Evolutionary conservation across 2,329 filamentous ascomycete genomes (phyloP).

Genomic region (Ophiostoma australiae): DNA sequence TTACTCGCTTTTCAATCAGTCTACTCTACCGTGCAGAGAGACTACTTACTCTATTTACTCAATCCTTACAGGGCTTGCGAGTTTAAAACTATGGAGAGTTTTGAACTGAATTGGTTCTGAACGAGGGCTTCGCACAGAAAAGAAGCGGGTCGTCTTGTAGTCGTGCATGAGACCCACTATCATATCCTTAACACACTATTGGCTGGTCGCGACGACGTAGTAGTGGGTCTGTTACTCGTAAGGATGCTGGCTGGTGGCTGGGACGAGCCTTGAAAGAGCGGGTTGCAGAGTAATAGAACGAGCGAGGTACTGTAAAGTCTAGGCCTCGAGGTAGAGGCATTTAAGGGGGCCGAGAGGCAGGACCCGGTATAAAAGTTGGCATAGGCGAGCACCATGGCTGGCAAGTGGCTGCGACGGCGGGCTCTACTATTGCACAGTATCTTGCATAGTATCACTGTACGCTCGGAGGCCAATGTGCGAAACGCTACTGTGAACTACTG

Average conservation of each 20-base stretch:
- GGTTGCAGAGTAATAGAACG: background rate
- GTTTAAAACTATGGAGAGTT: background rate
- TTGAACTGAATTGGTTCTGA: background rate
- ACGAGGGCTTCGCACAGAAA: background rate
- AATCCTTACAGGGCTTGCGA: background rate
- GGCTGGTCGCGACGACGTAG: background rate
- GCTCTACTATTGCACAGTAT: too few relatives aligned
- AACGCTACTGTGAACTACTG: background rate
- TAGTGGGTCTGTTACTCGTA: background rate
- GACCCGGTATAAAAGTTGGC: background rate
- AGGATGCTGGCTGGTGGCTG: constrained; percentile 1
- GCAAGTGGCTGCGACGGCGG: too few relatives aligned
- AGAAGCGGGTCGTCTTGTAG: background rate
- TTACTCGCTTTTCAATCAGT: background rate
- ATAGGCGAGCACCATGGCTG: background rate
- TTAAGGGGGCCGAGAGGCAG: background rate
- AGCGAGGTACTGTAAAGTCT: background rate
- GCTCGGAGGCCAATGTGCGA: background rate
- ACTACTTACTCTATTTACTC: too few relatives aligned
- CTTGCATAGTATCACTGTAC: too few relatives aligned
- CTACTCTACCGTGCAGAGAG: too few relatives aligned
- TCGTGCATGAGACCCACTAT: background rate
- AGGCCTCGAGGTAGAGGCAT: background rate
- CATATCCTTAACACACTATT: background rate
- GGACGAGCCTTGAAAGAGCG: background rate